These are phyloP conservation scores for Ophiosphaerella korrae DNA, from an alignment of 2,329 filamentous ascomycete species.

Conservation along the genomic window DNA sequence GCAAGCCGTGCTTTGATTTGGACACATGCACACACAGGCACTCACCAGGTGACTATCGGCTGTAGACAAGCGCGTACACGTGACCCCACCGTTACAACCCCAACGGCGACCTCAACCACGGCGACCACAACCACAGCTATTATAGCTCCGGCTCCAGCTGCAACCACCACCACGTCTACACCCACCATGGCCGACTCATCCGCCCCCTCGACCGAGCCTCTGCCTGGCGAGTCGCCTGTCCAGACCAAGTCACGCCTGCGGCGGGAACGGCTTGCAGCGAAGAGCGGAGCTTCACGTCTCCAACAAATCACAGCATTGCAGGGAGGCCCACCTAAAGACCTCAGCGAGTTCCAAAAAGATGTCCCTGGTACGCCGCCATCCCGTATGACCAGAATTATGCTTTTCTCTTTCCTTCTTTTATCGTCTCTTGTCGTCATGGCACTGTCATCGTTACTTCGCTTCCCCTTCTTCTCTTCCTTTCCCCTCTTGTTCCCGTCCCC, in stretches of 20 bases:
- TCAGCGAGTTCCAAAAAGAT: constrained; percentile 43
- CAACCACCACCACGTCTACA: constrained; percentile 4
- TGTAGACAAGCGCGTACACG: too few relatives aligned
- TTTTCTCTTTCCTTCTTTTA: too few relatives aligned
- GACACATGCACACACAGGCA: too few relatives aligned
- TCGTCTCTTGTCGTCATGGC: too few relatives aligned
- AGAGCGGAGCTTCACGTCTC: constrained; percentile 72
- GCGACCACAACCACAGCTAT: too few relatives aligned
- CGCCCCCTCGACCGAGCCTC: constrained; percentile 16
- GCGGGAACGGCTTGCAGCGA: constrained; percentile 79
- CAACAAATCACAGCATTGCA: constrained; percentile 74
- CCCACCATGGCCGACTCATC: constrained; percentile 32
- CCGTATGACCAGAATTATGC: not conserved
- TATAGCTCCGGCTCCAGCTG: not conserved
- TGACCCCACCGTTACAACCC: too few relatives aligned
- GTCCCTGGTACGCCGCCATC: constrained; percentile 38
- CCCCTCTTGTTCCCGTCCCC: not conserved
- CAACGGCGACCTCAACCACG: too few relatives aligned
- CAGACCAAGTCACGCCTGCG: constrained; percentile 71
- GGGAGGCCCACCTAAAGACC: constrained; percentile 55
- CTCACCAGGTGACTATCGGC: too few relatives aligned
- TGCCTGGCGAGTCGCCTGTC: constrained; percentile 45
- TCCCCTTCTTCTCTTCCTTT: not conserved
- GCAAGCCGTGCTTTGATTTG: too few relatives aligned
- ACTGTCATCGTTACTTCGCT: too few relatives aligned